Base-by-base conservation (phyloP, 2,329 filamentous ascomycete species). In the Colletotrichum orbiculare region DNA sequence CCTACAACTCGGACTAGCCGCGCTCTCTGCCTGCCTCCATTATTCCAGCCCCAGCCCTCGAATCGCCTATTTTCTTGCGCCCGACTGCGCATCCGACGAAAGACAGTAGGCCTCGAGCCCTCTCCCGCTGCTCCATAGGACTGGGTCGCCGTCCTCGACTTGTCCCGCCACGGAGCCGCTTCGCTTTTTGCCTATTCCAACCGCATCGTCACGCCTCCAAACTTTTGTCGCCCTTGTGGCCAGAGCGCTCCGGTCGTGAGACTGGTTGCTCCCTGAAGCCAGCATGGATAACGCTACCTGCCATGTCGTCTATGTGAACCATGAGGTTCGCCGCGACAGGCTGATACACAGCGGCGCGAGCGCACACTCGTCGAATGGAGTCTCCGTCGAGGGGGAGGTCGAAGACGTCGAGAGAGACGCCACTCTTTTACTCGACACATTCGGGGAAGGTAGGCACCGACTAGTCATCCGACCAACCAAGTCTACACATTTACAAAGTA, bases 231-330 rank as follows among this genome's bases (percentile, higher is more conserved):
- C 68, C 71, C 68, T 65, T 65, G 81, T 79, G 83, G 83, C 78
- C 79, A 80, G 83, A 83, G 83, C 81, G 83, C 81, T 84, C 83
- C 85, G 80, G 85, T 87, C 85, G 81, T 75, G 77, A 83, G 85
- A 85, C 85, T 87, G 84, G 85, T 82, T 84, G 84, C 83, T 82
- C 79, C 76, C 79, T 74, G 77, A 80, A 78, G 77, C 79, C 79
- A 82, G 77, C 74, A 88, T 88, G 86, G 85, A 88, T 75, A 81
- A 79, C 73, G 80, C 83, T 72, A 78, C 79, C 64, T 87, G 85
- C 74, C 84, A 87, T 74, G 81, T 88, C 69, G 84, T 89, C 67
- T 89, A 88, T 70, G 85, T 88, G 71, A 84, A 87, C 77, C 83
- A 83, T 71, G 78, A 80, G 66, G 81, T 85, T 67, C 77, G 76